Evolutionary conservation across 2,329 filamentous ascomycete genomes (phyloP), one percentile per base, ranked within the genome.

Genomic region (Hymenoscyphus albidus): DNA sequence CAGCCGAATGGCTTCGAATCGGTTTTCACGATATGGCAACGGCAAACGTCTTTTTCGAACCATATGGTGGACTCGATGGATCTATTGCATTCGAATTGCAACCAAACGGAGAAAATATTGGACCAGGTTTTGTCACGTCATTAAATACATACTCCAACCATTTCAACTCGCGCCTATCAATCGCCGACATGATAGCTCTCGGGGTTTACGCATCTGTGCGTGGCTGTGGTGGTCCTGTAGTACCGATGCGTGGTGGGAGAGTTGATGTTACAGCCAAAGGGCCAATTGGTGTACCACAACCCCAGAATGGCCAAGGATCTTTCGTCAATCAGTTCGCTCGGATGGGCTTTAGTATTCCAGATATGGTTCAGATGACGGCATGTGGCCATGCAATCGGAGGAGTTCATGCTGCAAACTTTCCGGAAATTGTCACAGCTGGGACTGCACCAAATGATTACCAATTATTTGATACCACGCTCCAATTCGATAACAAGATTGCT

Each of bases 21-120:
- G 85, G 81, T 31, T 88, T 88, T 67, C 85, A 88, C 74, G 85
- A 88, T 72, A 85, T 87, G 81, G 78, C 83, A 4, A 85, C 84
- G 2, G 81, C 78, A 38, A 85, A 83, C 69, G 73, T 76, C 13
- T 80, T 76, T 66, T 78, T 76, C 38, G 77, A 78, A 44, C 65
- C 69, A 3, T 64, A 70, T 4, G 85, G 85, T 42, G 86, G 86
- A 0, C 66, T 88, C 44, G 86, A 88, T 69, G 85, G 77, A 14
- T 88, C 85, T 4, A 76, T 88, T 38, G 82, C 85, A 66, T 88
- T 83, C 70, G 85, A 88, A 74, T 75, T 86, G 22, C 76, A 74
- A 38, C 35, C 35, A 35, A 80, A 78, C 63, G 78, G 80, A 44
- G 85, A 88, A 68, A 87, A 88, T 69, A 76, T 80, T 1, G 85